Base-by-base conservation (phyloP, 306 rosid species). In the Vigna radiata region DNA sequence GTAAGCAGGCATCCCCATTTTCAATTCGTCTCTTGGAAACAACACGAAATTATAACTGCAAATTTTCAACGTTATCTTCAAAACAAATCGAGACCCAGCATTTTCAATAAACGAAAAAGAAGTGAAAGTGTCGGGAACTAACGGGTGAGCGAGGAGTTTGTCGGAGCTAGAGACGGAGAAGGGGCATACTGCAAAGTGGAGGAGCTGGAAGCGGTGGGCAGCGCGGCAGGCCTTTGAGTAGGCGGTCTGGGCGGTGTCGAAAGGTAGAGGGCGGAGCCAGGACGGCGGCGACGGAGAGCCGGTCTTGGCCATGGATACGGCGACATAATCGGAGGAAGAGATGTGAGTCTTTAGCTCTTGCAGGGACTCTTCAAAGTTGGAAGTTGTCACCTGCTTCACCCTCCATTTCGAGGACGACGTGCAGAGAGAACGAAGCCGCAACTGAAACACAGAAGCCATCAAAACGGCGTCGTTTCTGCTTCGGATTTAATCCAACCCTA, bases 21-120 rank as follows among this genome's bases (percentile, higher is more conserved):
- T 91, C 84, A 88, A 81, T 11, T 94, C 97, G 81, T 94, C 98
- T 81, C 96, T 81, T 17, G 98, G 98, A 75, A 87, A 94, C 89
- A 94, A 77, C 19, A 89, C 74, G 74, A 89, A 92, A 79, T 94
- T 94, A 83, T 88, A 94, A 70, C 98, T 94, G 85, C 71, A 43
- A 33, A 6, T 8, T 50, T 50, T 49, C 13, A 18, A 53, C 5
- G 3, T 10, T 53, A 17, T 52, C 54, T 2, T 58, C 27, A 0
- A 25, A 41, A 41, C 11, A 54, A 54, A 3, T 12, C 5, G 15
- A 9, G 8, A 54, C 31, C 14, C 0, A 12, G 10, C 7, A 25
- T 59, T 13, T 13, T 16, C 13, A 21, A 29, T 16, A 16, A 8
- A 15, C 2, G 12, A 61, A 31, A 8, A 6, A 77, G 2, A 68